Percentiles rank a stretch among this genome's conserved stretches.
phyloP scores from a whole-genome alignment of 306 rosid species.

The Arachis stenosperma region DNA sequence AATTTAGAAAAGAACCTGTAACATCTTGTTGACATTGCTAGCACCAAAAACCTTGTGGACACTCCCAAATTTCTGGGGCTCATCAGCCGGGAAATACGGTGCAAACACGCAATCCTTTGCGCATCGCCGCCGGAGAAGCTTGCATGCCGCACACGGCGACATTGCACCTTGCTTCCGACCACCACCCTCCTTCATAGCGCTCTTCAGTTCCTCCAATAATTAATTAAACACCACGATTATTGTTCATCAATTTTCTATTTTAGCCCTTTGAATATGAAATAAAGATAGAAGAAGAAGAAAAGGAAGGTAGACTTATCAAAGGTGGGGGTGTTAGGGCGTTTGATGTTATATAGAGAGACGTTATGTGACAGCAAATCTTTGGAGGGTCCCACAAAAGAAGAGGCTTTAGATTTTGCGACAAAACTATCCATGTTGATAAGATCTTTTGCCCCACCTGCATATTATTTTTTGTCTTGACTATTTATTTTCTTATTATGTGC shows the following conservation, averaged over 20 bases:
- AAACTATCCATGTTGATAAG: slow-evolving; percentile 65
- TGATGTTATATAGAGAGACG: slow-evolving; percentile 55
- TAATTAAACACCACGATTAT: too few species aligned
- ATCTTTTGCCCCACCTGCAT: slow-evolving; percentile 74
- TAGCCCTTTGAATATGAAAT: slow-evolving; percentile 13
- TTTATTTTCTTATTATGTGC: neutral
- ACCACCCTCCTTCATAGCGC: slow-evolving; percentile 71
- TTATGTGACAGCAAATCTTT: slow-evolving; percentile 63
- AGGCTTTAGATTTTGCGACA: slow-evolving; percentile 70
- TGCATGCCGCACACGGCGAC: slow-evolving; percentile 97
- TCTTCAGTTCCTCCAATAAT: neutral
- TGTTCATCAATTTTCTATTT: too few species aligned
- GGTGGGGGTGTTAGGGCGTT: slow-evolving; percentile 9
- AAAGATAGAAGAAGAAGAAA: neutral
- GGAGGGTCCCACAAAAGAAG: slow-evolving; percentile 78
- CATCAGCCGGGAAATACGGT: slow-evolving; percentile 95
- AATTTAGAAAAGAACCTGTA: slow-evolving; percentile 64
- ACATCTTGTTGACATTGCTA: slow-evolving; percentile 97
- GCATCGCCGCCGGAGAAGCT: slow-evolving; percentile 89
- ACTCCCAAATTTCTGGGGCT: slow-evolving; percentile 89
- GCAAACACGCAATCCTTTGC: slow-evolving; percentile 88
- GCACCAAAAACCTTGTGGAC: slow-evolving; percentile 98
- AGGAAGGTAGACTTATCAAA: slow-evolving; percentile 40
- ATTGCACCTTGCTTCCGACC: slow-evolving; percentile 82
- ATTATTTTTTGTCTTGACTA: slow-evolving; percentile 45